Base-by-base conservation (phyloP, 768 basidiomycete genomes). In the Termitomyces sp. region DNA sequence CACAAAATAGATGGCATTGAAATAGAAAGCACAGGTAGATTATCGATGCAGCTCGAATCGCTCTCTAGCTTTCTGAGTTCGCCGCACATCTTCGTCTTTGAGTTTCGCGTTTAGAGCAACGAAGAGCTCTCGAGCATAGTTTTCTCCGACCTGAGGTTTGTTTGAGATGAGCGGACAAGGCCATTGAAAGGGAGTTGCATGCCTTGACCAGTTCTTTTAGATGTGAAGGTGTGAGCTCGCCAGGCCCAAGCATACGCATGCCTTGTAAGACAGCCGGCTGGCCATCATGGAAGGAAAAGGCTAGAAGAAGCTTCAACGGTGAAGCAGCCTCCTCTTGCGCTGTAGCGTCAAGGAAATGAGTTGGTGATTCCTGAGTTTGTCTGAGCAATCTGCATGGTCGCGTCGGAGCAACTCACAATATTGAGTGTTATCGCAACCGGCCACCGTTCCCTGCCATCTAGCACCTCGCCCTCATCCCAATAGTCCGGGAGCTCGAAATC, bases 401-500 rank as follows among this genome's bases (percentile, higher is more conserved):
- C 10, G 12, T 36, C 15, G 7, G 8, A 15, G 11, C 11, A 3
- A 81, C 85, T 12, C 64, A 94, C 92, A 31, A 93, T 65, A 63
- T 94, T 93, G 57, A 95, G 70, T 1, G 92, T 93, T 31, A 94
- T 74, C 62, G 86, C 86, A 4, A 95, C 79, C 0, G 93, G 94
- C 86, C 93, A 90, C 12, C 69, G 65, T 2, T 89, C 83, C 62
- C 85, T 77, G 2, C 86, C 86, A 43, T 76, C 80, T 34, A 94
- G 68, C 17, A 77, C 72, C 60, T 86, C 88, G 0, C 94, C 94
- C 64, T 92, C 91, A 67, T 92, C 92, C 91, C 91, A 93, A 63
- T 87, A 91, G 70, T 96, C 93, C 11, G 86, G 81, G 25, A 95
- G 79, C 74, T 96, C 94, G 66, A 95, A 95, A 71, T 96, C 94